These are phyloP conservation scores for Coemansia sp. DNA, from an alignment of 192 early-diverging fungal genomes.

Conservation along the genomic window DNA sequence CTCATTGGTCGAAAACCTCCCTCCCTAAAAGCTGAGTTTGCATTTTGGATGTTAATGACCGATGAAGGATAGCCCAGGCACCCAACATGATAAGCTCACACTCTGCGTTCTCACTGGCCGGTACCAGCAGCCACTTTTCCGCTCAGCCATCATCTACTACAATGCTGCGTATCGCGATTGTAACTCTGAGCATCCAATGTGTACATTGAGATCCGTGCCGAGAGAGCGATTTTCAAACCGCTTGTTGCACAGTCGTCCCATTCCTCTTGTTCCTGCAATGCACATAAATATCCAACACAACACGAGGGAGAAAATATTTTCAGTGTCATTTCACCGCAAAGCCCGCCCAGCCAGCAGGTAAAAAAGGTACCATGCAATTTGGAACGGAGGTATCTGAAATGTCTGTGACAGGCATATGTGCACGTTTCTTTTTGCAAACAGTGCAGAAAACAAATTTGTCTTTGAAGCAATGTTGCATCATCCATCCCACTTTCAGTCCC, in stretches of 20 bases:
- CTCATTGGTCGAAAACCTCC: neutral
- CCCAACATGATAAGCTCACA: neutral
- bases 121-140: neutral
- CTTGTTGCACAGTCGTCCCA: too few relatives aligned
- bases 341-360: too few relatives aligned
- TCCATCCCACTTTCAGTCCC: neutral
- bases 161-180: too few relatives aligned
- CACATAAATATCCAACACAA: too few relatives aligned
- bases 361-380: neutral
- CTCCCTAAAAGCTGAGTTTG: neutral
- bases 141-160: too few relatives aligned
- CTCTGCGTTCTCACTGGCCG: neutral
- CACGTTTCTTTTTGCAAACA: neutral
- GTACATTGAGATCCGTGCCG: too few relatives aligned
- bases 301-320: too few relatives aligned
- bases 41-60: neutral
- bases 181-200: too few relatives aligned
- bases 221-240: too few relatives aligned
- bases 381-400: neutral
- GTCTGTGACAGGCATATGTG: neutral
- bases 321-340: too few relatives aligned
- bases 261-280: too few relatives aligned
- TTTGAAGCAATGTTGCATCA: neutral
- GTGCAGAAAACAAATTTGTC: neutral
- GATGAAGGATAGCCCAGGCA: neutral